Evolutionary conservation across 345 rosid species (phyloP), one percentile per base, ranked within the genome.

Genomic region (Populus nigra): DNA sequence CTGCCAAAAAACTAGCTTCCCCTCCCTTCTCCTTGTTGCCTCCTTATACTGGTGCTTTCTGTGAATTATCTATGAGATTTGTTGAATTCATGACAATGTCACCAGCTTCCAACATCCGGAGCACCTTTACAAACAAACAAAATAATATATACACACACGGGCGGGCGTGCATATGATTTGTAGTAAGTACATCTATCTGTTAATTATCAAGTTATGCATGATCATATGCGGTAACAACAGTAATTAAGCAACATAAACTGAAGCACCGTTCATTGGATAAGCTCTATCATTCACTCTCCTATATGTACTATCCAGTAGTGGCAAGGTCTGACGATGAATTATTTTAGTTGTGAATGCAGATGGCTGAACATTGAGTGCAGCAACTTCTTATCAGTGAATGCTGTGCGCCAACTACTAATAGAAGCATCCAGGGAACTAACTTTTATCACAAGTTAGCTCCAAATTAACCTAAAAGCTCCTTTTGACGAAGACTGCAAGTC

Each of bases 41-140:
- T 35, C 62, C 45, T 66, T 63, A 49, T 22, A 22, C 15, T 17
- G 45, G 20, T 49, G 57, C 76, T 5, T 43, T 22, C 12, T 16
- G 15, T 2, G 22, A 4, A 11, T 38, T 17, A 36, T 50, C 74
- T 15, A 45, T 70, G 18, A 43, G 68, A 57, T 35, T 77, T 36
- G 55, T 72, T 68, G 82, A 79, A 74, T 85, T 82, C 86, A 87
- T 80, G 68, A 85, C 78, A 45, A 83, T 50, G 61, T 89, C 92
- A 61, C 91, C 50, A 45, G 18, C 91, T 85, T 94, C 98, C 78
- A 94, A 83, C 89, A 93, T 88, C 82, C 98, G 85, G 65, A 94
- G 90, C 76, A 94, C 97, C 98, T 94, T 81, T 73, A 85, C 39
- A 78, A 10, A 20, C 35, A 33, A 33, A 43, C 6, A 59, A 57